These are phyloP conservation scores for Suillus tomentosus DNA, from an alignment of 768 basidiomycete species.

Conservation along the genomic window DNA sequence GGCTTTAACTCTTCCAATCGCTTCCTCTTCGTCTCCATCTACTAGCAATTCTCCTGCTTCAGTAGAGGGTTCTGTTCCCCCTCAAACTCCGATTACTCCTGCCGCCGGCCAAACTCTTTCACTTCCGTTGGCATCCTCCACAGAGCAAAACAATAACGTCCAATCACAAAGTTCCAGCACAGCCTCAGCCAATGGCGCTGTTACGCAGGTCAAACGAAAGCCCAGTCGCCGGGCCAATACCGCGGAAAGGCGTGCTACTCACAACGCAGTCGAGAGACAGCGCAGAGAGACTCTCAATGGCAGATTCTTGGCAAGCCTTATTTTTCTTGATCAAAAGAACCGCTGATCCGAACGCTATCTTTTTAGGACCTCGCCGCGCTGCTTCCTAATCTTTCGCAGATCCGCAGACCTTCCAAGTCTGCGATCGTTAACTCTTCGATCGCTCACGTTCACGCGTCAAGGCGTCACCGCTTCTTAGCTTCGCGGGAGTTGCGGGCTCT, in stretches of 20 bases:
- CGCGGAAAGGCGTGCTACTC: constrained; percentile 92
- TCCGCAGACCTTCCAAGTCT: constrained; percentile 93
- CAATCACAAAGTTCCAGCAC: constrained; percentile 25
- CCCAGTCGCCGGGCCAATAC: constrained; percentile 90
- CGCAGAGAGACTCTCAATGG: constrained; percentile 92
- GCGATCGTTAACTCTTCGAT: constrained; percentile 97
- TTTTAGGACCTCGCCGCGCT: constrained; percentile 87
- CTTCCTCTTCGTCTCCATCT: constrained; percentile 41
- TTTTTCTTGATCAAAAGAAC: constrained; percentile 13
- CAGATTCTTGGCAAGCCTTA: constrained; percentile 73
- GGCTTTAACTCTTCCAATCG: constrained; percentile 43
- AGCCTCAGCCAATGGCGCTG: constrained; percentile 21
- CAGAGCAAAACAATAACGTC: constrained; percentile 22
- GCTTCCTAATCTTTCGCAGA: constrained; percentile 87
- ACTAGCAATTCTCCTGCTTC: constrained; percentile 43
- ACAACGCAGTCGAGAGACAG: constrained; percentile 96
- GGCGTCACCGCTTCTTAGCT: constrained; percentile 79
- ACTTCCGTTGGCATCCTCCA: constrained; percentile 34
- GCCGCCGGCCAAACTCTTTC: constrained; percentile 34
- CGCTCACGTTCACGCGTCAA: constrained; percentile 81
- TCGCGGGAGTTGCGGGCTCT: constrained; percentile 79
- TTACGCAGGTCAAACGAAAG: constrained; percentile 69
- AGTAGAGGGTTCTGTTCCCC: constrained; percentile 44
- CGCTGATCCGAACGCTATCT: constrained; percentile 10
- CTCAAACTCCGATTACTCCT: constrained; percentile 54